phyloP scores from a whole-genome alignment of 306 rosid species.

The Sechiopsis laciniata region DNA sequence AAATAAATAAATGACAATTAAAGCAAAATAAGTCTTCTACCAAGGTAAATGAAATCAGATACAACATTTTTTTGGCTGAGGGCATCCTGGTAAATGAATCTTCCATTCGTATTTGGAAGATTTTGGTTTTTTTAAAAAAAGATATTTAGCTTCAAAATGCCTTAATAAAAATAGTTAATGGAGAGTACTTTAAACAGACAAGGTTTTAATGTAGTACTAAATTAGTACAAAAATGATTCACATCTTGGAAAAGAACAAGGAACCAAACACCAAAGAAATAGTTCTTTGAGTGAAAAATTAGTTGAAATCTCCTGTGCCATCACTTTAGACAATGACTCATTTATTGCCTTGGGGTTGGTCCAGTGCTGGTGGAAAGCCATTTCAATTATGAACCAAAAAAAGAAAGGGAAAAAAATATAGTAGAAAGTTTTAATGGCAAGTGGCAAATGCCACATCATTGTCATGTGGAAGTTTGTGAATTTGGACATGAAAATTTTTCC shows the following conservation, averaged over 20 bases:
- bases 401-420: background rate
- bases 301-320: background rate
- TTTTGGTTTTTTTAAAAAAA: background rate
- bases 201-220: background rate
- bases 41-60: background rate
- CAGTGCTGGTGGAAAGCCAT: constrained; percentile 5
- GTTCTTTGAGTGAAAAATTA: background rate
- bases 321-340: constrained; percentile 3
- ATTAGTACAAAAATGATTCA: constrained; percentile 7
- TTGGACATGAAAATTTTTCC: background rate
- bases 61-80: background rate
- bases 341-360: constrained; percentile 15
- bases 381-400: background rate
- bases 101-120: background rate
- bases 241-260: constrained; percentile 5
- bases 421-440: constrained; percentile 1
- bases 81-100: background rate
- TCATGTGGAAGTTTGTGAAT: background rate
- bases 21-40: background rate
- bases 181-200: background rate
- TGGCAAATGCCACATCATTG: constrained; percentile 10
- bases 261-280: background rate
- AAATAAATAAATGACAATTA: background rate
- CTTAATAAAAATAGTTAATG: background rate
- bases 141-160: background rate